Conservation (phyloP, 352 stramenopile species). For the Phytopythium mirpurense region DNA sequence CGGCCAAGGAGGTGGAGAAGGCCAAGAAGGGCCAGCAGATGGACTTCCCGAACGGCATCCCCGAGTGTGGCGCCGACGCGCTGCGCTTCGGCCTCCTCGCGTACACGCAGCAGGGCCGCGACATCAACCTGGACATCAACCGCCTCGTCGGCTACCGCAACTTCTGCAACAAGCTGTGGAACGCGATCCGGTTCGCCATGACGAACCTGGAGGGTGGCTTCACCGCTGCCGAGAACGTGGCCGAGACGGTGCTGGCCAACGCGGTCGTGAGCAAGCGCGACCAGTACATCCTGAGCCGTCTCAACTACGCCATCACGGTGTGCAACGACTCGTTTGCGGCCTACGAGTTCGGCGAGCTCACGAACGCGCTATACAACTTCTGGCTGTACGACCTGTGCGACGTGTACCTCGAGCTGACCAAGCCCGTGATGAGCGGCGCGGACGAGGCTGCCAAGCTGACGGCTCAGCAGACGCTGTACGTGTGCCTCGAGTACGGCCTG, state of each 20-base stretch:
- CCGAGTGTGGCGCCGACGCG: slow-evolving; percentile 97
- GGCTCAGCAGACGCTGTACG: slow-evolving; percentile 81
- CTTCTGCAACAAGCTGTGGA: slow-evolving; percentile 99
- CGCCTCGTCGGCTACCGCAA: slow-evolving; percentile 98
- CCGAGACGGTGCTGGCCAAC: slow-evolving; percentile 59
- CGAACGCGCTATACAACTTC: slow-evolving; percentile 95
- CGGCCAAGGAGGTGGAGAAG: slow-evolving; percentile 95
- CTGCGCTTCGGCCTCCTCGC: slow-evolving; percentile 97
- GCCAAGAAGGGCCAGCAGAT: slow-evolving; percentile 96
- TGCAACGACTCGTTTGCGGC: slow-evolving; percentile 83
- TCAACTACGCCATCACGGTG: slow-evolving; percentile 68
- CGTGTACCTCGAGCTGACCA: slow-evolving; percentile 99
- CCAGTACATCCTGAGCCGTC: slow-evolving; percentile 80
- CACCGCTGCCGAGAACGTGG: slow-evolving; percentile 43
- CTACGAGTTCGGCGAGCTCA: slow-evolving; percentile 96
- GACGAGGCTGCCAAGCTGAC: slow-evolving; percentile 67
- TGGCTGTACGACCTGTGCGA: slow-evolving; percentile 99
- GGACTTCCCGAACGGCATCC: slow-evolving; percentile 99
- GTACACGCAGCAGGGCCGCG: slow-evolving; percentile 91
- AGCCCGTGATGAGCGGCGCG: slow-evolving; percentile 92
- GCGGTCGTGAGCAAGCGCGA: slow-evolving; percentile 58
- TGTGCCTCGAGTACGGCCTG: slow-evolving; percentile 78
- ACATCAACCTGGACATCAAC: slow-evolving; percentile 99
- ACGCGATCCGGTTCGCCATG: slow-evolving; percentile 97
- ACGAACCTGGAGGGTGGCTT: slow-evolving; percentile 91